Evolutionary conservation across 495 filamentous ascomycete genomes (phyloP).

Genomic region (Podospora appendiculata): DNA sequence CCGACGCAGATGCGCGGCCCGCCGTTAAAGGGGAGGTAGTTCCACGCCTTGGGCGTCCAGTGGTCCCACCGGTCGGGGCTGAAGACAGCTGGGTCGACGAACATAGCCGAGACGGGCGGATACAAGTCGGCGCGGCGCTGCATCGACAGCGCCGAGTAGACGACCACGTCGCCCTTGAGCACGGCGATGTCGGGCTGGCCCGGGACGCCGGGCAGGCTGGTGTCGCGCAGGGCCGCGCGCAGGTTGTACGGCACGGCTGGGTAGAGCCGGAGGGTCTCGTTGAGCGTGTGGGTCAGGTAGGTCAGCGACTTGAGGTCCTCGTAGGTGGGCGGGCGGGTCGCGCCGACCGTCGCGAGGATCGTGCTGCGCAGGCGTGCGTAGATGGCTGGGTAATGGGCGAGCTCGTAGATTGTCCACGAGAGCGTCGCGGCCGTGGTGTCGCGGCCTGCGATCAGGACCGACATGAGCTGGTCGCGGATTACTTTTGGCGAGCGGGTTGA

Average conservation of each 20-base stretch:
- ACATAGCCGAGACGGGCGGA: slow-evolving; percentile 26
- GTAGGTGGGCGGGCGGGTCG: slow-evolving; percentile 24
- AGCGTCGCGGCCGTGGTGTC: slow-evolving; percentile 54
- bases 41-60: slow-evolving; percentile 51
- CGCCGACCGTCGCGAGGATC: slow-evolving; percentile 24
- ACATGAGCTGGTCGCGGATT: slow-evolving; percentile 52
- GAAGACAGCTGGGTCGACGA: slow-evolving; percentile 43
- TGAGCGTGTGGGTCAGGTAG: slow-evolving; percentile 32
- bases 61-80: slow-evolving; percentile 49
- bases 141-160: slow-evolving; percentile 40
- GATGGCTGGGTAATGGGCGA: slow-evolving; percentile 41
- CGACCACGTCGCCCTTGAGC: slow-evolving; percentile 31
- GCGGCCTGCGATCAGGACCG: slow-evolving; percentile 52
- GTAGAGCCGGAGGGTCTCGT: slow-evolving; percentile 43
- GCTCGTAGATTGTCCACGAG: slow-evolving; percentile 47
- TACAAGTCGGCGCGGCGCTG: slow-evolving; percentile 47
- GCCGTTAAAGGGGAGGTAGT: slow-evolving; percentile 54
- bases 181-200: slow-evolving; percentile 24
- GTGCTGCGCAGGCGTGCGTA: slow-evolving; percentile 39
- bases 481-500: slow-evolving; percentile 37
- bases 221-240: slow-evolving; percentile 35
- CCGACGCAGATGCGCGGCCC: slow-evolving; percentile 47
- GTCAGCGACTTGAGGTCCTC: slow-evolving; percentile 30
- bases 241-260: slow-evolving; percentile 45
- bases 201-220: slow-evolving; percentile 10